These are phyloP conservation scores for Penicillium psychrofluorescens DNA, from an alignment of 495 filamentous ascomycete genomes.

Conservation along the genomic window DNA sequence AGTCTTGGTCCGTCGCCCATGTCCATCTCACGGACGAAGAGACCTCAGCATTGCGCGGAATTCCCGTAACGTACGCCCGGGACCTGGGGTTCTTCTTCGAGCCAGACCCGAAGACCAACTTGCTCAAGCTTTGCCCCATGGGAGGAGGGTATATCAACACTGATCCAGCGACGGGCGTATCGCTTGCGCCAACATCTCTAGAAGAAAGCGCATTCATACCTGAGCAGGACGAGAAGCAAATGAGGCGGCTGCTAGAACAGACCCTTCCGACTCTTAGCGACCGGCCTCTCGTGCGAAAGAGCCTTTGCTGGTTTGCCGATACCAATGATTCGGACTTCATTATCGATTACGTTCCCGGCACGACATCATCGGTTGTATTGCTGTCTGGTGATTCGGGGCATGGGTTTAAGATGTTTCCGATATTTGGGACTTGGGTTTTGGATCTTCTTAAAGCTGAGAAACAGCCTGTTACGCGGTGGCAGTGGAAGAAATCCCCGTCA, in stretches of 20 bases:
- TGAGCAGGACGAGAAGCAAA: slow-evolving; percentile 35
- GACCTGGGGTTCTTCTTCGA: slow-evolving; percentile 56
- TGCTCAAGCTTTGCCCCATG: slow-evolving; percentile 49
- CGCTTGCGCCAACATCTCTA: slow-evolving; percentile 23
- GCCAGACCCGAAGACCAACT: slow-evolving; percentile 44
- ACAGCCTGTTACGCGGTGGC: slow-evolving; percentile 34
- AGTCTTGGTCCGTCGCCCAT: slow-evolving; percentile 46
- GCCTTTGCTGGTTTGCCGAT: slow-evolving; percentile 52
- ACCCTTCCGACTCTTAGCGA: slow-evolving; percentile 43
- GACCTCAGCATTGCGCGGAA: slow-evolving; percentile 39
- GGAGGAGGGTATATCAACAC: slow-evolving; percentile 49
- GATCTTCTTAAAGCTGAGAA: slow-evolving; percentile 24
- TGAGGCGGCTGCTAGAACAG: slow-evolving; percentile 39
- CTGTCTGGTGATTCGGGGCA: slow-evolving; percentile 46
- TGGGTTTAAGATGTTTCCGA: slow-evolving; percentile 52
- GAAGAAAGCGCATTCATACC: slow-evolving; percentile 38
- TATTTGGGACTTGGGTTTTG: slow-evolving; percentile 41
- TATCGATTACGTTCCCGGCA: slow-evolving; percentile 46
- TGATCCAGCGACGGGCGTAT: slow-evolving; percentile 23
- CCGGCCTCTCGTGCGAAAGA: slow-evolving; percentile 37
- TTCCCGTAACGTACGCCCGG: slow-evolving; percentile 47
- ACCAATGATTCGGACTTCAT: slow-evolving; percentile 48
- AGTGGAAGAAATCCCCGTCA: slow-evolving; percentile 30
- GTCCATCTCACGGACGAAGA: slow-evolving; percentile 46
- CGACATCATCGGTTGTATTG: slow-evolving; percentile 33